phyloP scores from a whole-genome alignment of 2,329 filamentous ascomycete species.

The Sporothrix humicola region DNA sequence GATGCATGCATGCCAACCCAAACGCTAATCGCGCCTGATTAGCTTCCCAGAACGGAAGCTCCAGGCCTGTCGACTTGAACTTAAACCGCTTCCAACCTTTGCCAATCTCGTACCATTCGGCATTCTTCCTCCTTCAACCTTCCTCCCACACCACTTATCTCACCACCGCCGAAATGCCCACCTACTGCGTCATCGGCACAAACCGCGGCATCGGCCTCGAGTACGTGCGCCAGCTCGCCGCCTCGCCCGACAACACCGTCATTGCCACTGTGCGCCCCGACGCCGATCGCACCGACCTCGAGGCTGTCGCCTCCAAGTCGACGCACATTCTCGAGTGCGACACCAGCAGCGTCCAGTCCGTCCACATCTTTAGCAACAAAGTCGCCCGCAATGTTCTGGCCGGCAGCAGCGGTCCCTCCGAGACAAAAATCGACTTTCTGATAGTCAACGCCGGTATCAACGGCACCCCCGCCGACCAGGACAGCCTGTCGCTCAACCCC shows the following conservation, averaged over 20 bases:
- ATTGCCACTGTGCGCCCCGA: conserved; percentile 41
- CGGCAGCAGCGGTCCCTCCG: background rate
- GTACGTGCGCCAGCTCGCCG: conserved; percentile 44
- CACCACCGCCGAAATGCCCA: conserved; percentile 40
- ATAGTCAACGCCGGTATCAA: conserved; percentile 49
- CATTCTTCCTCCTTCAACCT: background rate
- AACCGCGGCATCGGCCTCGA: conserved; percentile 45
- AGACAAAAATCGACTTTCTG: conserved; percentile 46
- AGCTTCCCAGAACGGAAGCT: conserved; percentile 10
- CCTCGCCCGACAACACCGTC: conserved; percentile 40
- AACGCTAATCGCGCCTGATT: conserved; percentile 13
- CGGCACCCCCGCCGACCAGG: conserved; percentile 44
- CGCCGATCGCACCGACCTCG: conserved; percentile 42
- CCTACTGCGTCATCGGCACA: conserved; percentile 45
- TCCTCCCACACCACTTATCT: background rate
- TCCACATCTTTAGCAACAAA: conserved; percentile 40
- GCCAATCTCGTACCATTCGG: background rate
- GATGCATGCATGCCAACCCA: background rate
- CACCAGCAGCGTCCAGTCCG: conserved; percentile 45
- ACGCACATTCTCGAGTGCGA: conserved; percentile 44
- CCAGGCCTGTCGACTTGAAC: background rate
- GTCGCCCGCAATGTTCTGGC: conserved; percentile 41
- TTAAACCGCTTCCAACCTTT: background rate
- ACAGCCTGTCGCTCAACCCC: conserved; percentile 47
- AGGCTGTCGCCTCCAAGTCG: conserved; percentile 36